Conservation (phyloP, 73 alveolate genomes). For the Durusdinium trenchii region DNA sequence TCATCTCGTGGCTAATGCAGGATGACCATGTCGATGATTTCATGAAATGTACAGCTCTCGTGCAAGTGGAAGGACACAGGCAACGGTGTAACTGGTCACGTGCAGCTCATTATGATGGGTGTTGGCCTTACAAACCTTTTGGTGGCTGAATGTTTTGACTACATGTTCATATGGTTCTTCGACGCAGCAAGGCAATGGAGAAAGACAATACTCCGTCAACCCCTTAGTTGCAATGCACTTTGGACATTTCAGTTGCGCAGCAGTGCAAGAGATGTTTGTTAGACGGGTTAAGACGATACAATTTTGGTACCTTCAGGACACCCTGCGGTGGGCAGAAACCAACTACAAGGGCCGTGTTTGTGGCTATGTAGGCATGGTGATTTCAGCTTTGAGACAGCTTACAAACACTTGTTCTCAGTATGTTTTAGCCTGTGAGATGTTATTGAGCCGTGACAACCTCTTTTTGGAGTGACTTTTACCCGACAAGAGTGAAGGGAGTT, state of each 20-base stretch:
- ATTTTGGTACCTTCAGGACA: neutral
- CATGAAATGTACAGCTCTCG: neutral
- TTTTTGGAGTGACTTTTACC: too few species aligned
- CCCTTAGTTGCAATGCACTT: neutral
- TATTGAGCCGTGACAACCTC: neutral
- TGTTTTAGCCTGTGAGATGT: neutral
- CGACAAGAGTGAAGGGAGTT: too few species aligned
- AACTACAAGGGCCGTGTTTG: conserved; percentile 76
- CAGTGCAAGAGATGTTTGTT: neutral
- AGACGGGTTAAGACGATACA: neutral
- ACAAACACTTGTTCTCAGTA: neutral
- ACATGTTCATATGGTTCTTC: neutral
- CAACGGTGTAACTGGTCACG: conserved; percentile 91
- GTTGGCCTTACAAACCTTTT: neutral
- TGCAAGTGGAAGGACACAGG: conserved; percentile 47
- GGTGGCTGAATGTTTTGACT: neutral
- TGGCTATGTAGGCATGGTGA: conserved; percentile 58
- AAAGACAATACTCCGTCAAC: conserved; percentile 43
- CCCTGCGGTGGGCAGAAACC: conserved; percentile 74
- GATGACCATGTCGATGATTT: neutral
- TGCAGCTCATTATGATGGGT: conserved; percentile 95
- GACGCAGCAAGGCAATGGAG: conserved; percentile 50
- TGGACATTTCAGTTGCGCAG: neutral
- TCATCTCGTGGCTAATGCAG: conserved; percentile 95
- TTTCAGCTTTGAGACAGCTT: too few species aligned